Evolutionary conservation across 2,329 filamentous ascomycete genomes (phyloP), one percentile per base, ranked within the genome.

Genomic region (Didymella arachidicola): DNA sequence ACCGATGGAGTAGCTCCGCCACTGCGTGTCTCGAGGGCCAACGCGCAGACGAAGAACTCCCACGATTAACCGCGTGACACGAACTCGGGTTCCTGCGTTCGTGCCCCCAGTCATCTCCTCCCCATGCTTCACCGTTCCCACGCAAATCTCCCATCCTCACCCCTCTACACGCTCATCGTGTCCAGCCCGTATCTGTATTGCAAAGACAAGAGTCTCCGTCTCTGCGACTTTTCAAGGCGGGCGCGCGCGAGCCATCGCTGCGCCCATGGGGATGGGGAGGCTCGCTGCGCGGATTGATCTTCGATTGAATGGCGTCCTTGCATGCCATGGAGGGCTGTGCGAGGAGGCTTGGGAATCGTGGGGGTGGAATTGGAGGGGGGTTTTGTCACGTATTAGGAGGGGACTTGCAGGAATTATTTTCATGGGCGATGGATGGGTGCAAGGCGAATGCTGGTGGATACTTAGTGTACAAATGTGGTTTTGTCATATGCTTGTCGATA

Each of bases 141-240:
- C 22, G 22, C 22, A 22, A 22, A 22, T 22, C 22, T 22, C 22
- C 2, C 22, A 22, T 22, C 3, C 22, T 22, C 22, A 22, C 22
- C 22, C 22, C 7, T 29, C 27, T 10, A 29, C 7, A 7, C 27
- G 27, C 2, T 7, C 27, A 6, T 5, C 18, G 66, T 74, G 68
- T 75, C 62, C 66, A 63, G 61, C 69, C 70, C 70, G 71, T 68
- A 73, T 76, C 72, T 75, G 73, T 76, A 71, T 71, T 68, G 70
- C 72, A 64, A 65, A 70, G 71, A 69, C 71, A 75, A 59, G 63
- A 69, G 49, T 73, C 71, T 73, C 45, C 41, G 70, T 71, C 68
- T 67, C 67, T 58, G 70, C 72, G 56, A 74, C 72, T 76, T 72
- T 72, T 67, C 7, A 66, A 70, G 66, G 64, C 59, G 65, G 50